A percentile compares a stretch with the other conserved stretches of the same genome.
Evolutionary conservation across 164 flowering plant genomes (phyloP).

Genomic region (Chimonanthus praecox): DNA sequence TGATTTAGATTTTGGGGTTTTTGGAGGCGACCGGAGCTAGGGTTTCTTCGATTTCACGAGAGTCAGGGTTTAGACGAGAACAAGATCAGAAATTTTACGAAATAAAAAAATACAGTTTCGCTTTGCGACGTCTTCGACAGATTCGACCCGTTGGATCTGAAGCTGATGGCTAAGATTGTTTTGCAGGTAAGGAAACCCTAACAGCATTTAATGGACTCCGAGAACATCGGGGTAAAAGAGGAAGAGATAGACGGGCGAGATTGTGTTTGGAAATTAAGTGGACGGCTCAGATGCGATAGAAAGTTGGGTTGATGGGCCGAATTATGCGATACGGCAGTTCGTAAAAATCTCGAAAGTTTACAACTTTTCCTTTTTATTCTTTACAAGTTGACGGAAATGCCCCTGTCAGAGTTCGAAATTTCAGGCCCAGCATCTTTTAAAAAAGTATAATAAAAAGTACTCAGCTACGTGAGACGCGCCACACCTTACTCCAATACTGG

Average conservation of each 20-base stretch:
- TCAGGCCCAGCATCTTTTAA: no score
- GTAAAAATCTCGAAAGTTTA: no score
- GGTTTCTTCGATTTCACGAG: slow-evolving; percentile 45
- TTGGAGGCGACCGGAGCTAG: slow-evolving; percentile 40
- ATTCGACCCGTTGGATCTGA: slow-evolving; percentile 18
- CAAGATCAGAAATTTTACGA: slow-evolving; percentile 9
- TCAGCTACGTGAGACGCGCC: no score
- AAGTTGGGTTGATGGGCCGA: slow-evolving; percentile 7
- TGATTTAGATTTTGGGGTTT: slow-evolving; percentile 13
- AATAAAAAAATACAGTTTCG: slow-evolving; percentile 13
- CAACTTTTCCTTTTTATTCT: no score
- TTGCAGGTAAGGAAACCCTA: slow-evolving; percentile 5
- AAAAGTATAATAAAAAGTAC: no score
- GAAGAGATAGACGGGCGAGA: slow-evolving; percentile 16
- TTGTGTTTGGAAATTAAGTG: background rate
- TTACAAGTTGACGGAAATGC: no score
- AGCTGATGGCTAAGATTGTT: slow-evolving; percentile 10
- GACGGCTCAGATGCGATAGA: slow-evolving; percentile 16
- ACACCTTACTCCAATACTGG: no score
- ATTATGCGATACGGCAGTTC: slow-evolving; percentile 10
- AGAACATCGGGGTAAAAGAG: slow-evolving; percentile 22
- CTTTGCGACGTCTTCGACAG: background rate
- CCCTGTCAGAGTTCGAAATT: no score
- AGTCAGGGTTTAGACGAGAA: slow-evolving; percentile 41
- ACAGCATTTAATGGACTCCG: slow-evolving; percentile 11